A percentile compares a stretch with the other conserved stretches of the same genome.
These are phyloP conservation scores for Ogataea pini DNA, from an alignment of 805 yeast genomes.

Conservation along the genomic window DNA sequence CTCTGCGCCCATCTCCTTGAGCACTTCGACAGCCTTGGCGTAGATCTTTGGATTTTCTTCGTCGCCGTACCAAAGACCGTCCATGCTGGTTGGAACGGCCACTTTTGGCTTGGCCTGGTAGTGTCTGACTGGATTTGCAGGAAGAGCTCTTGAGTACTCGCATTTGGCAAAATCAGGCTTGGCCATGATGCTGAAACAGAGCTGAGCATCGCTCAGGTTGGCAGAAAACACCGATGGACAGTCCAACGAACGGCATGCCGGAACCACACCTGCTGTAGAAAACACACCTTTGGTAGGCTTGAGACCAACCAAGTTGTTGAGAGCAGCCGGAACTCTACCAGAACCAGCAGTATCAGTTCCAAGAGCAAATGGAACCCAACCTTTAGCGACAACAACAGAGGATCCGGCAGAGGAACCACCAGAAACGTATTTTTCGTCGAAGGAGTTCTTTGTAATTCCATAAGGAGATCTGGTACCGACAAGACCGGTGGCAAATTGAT, in stretches of 20 bases:
- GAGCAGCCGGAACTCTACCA: conserved; percentile 95
- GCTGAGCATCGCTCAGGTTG: conserved; percentile 80
- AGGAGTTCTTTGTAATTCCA: conserved; percentile 83
- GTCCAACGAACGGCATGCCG: conserved; percentile 94
- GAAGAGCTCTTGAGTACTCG: conserved; percentile 78
- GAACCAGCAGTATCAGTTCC: conserved; percentile 99
- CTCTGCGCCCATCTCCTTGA: conserved; percentile 55
- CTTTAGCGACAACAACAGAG: conserved; percentile 88
- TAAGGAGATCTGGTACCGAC: conserved; percentile 96
- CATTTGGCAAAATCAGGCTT: conserved; percentile 66
- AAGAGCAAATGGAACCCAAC: conserved; percentile 82
- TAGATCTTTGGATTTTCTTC: conserved; percentile 71
- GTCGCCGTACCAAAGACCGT: conserved; percentile 75
- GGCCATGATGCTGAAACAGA: conserved; percentile 69
- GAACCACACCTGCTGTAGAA: conserved; percentile 90
- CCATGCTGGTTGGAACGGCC: conserved; percentile 72
- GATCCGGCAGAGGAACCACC: conserved; percentile 98
- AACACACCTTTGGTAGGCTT: conserved; percentile 91
- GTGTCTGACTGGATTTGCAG: conserved; percentile 59
- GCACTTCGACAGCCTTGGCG: conserved; percentile 56
- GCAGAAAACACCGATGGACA: conserved; percentile 86
- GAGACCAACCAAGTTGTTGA: conserved; percentile 87
- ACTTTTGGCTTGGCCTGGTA: conserved; percentile 63
- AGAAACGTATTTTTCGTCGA: conserved; percentile 73
- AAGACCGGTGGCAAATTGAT: conserved; percentile 96